These are phyloP conservation scores for Colletotrichum gigasporum DNA, from an alignment of 2,329 filamentous ascomycete genomes.

Conservation along the genomic window DNA sequence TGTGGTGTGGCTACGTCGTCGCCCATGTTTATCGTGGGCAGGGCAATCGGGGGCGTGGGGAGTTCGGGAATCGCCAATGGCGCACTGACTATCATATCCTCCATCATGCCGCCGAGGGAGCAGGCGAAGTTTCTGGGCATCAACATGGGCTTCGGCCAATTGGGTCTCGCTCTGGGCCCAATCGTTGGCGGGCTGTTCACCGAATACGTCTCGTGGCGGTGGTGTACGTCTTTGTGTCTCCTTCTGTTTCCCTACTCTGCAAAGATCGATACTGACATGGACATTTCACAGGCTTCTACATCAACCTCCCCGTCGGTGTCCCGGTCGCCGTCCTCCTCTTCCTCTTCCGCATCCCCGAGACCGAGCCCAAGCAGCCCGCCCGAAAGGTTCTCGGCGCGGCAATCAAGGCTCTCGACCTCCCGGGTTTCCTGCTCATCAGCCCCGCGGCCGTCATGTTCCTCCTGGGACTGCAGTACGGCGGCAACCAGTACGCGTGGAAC, in stretches of 20 bases:
- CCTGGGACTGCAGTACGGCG: conserved; percentile 55
- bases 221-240: conserved; percentile 31
- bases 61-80: conserved; percentile 62
- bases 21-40: conserved; percentile 62
- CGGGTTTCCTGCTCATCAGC: conserved; percentile 53
- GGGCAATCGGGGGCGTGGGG: conserved; percentile 63
- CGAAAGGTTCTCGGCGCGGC: conserved; percentile 4
- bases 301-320: conserved; percentile 38
- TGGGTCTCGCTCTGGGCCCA: conserved; percentile 37
- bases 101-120: conserved; percentile 48
- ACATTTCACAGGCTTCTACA: conserved; percentile 33
- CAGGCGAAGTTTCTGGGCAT: conserved; percentile 42
- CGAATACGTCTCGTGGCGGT: conserved; percentile 36
- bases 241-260: no score
- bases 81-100: conserved; percentile 58
- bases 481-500: conserved; percentile 50
- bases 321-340: conserved; percentile 22
- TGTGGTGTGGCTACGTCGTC: conserved; percentile 60
- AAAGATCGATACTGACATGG: background rate
- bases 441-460: conserved; percentile 51
- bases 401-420: conserved; percentile 45
- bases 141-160: conserved; percentile 35
- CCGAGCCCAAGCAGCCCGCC: conserved; percentile 9
- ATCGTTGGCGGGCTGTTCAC: conserved; percentile 40
- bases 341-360: conserved; percentile 35